Base-by-base conservation (phyloP, 2,329 filamentous ascomycete species). In the Trichoderma cornu-damae region DNA sequence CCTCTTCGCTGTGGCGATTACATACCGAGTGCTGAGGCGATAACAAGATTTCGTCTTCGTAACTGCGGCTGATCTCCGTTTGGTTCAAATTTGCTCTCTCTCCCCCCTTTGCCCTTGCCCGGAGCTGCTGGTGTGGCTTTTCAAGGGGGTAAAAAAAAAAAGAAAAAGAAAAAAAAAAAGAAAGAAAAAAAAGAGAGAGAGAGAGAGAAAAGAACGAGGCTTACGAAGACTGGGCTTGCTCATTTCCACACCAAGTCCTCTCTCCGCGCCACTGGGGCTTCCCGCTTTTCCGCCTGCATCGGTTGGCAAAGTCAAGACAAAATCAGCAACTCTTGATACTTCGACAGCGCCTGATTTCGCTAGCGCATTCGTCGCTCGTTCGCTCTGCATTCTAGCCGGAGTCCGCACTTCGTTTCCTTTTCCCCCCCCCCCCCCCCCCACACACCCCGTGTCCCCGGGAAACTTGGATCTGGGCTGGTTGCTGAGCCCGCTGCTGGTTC, bases 371-470 rank as follows among this genome's bases (percentile, higher is more conserved):
- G 37, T 53, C 48, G 40, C 34, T 22, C n/a, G 49, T 58, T 58
- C 57, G 46, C 55, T 53, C 24, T 58, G 20, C 49, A 54, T 54
- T 58, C 57, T 54, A 58, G 57, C 43, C 35, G 20, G 57, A 38
- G 49, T 37, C 49, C 52, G 52, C 52, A 30, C 52, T 22, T 30
- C 52, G 52, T 55, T 55, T 55, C 24, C 52, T 34, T n/a, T n/a
- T n/a, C n/a, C n/a, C n/a, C n/a, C n/a, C n/a, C n/a, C n/a, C n/a
- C n/a, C n/a, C 24, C 49, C 43, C 56, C 56, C 49, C 56, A 58
- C 57, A 55, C 52, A 53, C 56, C 57, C 56, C 56, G 56, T 58
- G 49, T 53, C 56, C 48, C 56, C 57, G 57, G 57, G n/a, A n/a
- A 58, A 43, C 43, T 51, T 54, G 49, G 48, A 43, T 26, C 56